A percentile compares a stretch with the other conserved stretches of the same genome.
Evolutionary conservation across 2,329 filamentous ascomycete genomes (phyloP).

Genomic region (Lecanosticta acicola): DNA sequence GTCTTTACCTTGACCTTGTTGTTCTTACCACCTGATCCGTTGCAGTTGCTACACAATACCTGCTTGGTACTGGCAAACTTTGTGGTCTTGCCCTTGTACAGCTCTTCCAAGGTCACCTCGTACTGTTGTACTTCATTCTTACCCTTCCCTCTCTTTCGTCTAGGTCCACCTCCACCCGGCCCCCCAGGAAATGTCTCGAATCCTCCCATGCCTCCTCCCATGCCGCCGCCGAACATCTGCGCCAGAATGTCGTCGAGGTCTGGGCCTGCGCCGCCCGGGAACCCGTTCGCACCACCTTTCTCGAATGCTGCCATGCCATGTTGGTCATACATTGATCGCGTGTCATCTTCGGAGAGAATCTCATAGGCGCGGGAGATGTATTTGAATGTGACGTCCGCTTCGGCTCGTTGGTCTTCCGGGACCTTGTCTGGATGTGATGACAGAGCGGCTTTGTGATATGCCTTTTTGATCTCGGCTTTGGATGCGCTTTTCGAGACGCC

Average conservation of each 20-base stretch:
- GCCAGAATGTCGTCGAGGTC: constrained; percentile 89
- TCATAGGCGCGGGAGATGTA: constrained; percentile 90
- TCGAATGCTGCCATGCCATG: constrained; percentile 97
- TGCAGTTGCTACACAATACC: constrained; percentile 79
- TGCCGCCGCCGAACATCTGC: constrained; percentile 76
- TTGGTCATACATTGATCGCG: constrained; percentile 82
- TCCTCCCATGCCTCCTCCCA: constrained; percentile 50
- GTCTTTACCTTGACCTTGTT: constrained; percentile 79
- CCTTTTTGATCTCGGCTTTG: constrained; percentile 84
- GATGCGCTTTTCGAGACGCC: constrained; percentile 66
- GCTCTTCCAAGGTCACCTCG: constrained; percentile 82
- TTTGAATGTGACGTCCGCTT: constrained; percentile 90
- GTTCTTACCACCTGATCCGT: constrained; percentile 75
- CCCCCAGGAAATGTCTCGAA: constrained; percentile 36
- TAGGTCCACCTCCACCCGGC: constrained; percentile 8
- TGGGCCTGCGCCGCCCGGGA: constrained; percentile 60
- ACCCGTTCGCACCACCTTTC: constrained; percentile 58
- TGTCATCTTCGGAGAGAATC: constrained; percentile 93
- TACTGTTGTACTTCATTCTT: constrained; percentile 86
- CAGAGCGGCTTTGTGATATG: constrained; percentile 67
- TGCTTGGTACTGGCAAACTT: constrained; percentile 96
- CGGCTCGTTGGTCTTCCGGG: constrained; percentile 72
- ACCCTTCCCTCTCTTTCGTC: constrained; percentile 54
- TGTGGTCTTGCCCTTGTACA: constrained; percentile 98
- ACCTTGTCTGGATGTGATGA: constrained; percentile 95